Percentiles rank a stretch among this genome's conserved stretches.
These are phyloP conservation scores for Rhizopus arrhizus DNA, from an alignment of 371 early-diverging fungal species.

Conservation along the genomic window DNA sequence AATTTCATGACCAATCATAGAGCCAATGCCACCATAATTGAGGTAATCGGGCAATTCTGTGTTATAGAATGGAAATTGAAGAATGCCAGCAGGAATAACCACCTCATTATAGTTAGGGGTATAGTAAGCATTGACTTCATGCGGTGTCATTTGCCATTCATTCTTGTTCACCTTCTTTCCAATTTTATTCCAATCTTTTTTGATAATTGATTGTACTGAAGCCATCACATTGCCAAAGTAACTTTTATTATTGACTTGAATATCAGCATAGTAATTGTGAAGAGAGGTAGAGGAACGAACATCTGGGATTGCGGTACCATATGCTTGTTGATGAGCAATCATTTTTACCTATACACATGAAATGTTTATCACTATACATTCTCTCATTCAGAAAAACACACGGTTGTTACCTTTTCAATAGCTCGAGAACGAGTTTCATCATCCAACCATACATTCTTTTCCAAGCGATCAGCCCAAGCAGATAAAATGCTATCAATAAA, in stretches of 20 bases:
- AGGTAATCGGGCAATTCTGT: slow-evolving; percentile 50
- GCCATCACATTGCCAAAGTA: slow-evolving; percentile 52
- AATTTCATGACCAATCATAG: slow-evolving; percentile 65
- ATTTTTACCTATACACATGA: slow-evolving; percentile 18
- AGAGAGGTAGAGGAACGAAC: slow-evolving; percentile 47
- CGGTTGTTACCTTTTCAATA: slow-evolving; percentile 43
- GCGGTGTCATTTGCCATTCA: slow-evolving; percentile 60
- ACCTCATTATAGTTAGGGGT: slow-evolving; percentile 50
- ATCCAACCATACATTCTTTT: slow-evolving; percentile 58
- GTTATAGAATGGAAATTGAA: slow-evolving; percentile 53
- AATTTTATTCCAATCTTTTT: slow-evolving; percentile 29
- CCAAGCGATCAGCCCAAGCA: slow-evolving; percentile 42
- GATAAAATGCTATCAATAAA: slow-evolving; percentile 40
- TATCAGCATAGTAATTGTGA: slow-evolving; percentile 41
- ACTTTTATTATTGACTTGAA: slow-evolving; percentile 29
- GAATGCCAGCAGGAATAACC: slow-evolving; percentile 62
- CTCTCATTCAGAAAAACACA: not conserved
- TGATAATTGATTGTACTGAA: slow-evolving; percentile 23
- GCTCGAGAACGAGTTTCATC: slow-evolving; percentile 48
- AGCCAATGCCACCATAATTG: slow-evolving; percentile 65
- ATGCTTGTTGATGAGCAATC: slow-evolving; percentile 53
- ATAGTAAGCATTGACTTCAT: slow-evolving; percentile 68
- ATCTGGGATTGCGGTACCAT: slow-evolving; percentile 52
- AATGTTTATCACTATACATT: not conserved
- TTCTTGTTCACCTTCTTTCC: slow-evolving; percentile 49